Conservation (phyloP, 2,329 filamentous ascomycete species). For the Orbilia ellipsospora region DNA sequence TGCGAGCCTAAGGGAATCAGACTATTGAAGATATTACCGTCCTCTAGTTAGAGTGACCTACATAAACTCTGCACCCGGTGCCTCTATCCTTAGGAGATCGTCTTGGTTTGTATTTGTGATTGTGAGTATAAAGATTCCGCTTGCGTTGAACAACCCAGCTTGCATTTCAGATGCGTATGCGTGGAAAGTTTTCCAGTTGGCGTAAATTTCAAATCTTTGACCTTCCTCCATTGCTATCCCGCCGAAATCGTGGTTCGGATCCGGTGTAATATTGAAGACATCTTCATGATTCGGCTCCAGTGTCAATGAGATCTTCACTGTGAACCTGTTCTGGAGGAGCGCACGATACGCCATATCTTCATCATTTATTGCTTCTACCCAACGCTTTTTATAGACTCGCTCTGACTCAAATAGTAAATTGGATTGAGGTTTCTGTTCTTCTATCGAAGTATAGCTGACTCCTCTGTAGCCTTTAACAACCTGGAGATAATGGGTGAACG, state of each 20-base stretch:
- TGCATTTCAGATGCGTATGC: background rate
- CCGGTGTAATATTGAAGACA: no score
- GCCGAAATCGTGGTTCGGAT: no score
- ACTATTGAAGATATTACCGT: background rate
- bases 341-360: background rate
- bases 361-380: background rate
- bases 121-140: background rate
- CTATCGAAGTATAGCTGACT: background rate
- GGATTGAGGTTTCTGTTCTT: background rate
- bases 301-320: no score
- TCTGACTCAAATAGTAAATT: background rate
- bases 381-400: background rate
- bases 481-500: no score
- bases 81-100: background rate
- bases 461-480: slow-evolving; percentile 2
- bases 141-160: background rate
- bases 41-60: background rate
- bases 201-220: background rate
- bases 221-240: background rate
- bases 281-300: no score
- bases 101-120: background rate
- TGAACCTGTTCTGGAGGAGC: background rate
- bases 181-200: background rate
- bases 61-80: background rate
- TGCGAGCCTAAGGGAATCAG: background rate